These are phyloP conservation scores for Coemansia sp. DNA, from an alignment of 192 early-diverging fungal species.

Conservation along the genomic window DNA sequence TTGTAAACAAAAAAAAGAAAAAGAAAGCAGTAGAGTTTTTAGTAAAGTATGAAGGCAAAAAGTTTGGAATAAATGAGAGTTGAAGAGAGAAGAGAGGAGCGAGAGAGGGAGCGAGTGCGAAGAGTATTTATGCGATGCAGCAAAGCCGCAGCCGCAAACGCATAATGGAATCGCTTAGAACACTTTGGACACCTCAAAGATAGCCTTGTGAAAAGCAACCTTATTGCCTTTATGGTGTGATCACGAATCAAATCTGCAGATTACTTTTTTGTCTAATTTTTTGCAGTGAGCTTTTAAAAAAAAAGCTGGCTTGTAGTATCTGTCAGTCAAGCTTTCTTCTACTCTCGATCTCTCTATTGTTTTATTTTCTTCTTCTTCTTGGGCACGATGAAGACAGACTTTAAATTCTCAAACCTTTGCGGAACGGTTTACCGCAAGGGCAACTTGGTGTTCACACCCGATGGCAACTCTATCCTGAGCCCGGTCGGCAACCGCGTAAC, in stretches of 20 bases:
- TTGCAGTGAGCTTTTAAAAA: neutral
- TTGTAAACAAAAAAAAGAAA: neutral
- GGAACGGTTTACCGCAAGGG: constrained; percentile 97
- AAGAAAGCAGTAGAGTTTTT: constrained; percentile 4
- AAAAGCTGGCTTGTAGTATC: too few species aligned
- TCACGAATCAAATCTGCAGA: constrained; percentile 10
- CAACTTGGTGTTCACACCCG: constrained; percentile 94
- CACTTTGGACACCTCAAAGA: neutral
- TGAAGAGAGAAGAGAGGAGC: neutral
- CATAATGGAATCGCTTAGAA: neutral
- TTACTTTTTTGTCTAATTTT: neutral
- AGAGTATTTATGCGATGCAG: constrained; percentile 1
- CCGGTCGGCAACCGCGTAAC: constrained; percentile 97
- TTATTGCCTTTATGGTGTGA: neutral
- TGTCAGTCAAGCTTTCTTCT: neutral
- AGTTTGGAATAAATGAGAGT: neutral
- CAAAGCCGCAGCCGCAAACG: neutral
- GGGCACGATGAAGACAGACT: constrained; percentile 58
- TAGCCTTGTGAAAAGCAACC: neutral
- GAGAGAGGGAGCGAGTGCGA: neutral
- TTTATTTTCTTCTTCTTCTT: neutral
- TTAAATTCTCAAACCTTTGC: constrained; percentile 94
- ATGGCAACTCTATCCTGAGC: constrained; percentile 89
- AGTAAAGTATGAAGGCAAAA: neutral
- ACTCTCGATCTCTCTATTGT: neutral